These are phyloP conservation scores for Leishmania guyanensis DNA, from an alignment of 208 protist genomes.

Conservation along the genomic window DNA sequence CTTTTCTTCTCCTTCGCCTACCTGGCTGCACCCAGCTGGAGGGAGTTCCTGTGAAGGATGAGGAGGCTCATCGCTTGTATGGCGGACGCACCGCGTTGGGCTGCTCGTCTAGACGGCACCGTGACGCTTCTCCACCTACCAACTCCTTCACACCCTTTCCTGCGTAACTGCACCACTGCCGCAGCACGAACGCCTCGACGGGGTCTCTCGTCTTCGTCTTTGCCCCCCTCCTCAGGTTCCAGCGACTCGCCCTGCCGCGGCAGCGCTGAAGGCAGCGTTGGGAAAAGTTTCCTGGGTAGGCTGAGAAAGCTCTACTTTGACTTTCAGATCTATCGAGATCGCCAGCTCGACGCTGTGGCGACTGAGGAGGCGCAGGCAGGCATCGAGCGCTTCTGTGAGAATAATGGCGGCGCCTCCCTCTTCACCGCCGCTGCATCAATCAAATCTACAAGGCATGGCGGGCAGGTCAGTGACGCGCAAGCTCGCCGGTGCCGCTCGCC, in stretches of 20 bases:
- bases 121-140: not conserved
- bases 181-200: not conserved
- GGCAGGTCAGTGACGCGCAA: not conserved
- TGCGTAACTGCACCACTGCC: not conserved
- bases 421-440: not conserved
- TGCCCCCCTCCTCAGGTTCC: not conserved
- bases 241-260: not conserved
- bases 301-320: slow-evolving; percentile 42
- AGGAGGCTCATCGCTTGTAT: not conserved
- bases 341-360: slow-evolving; percentile 39
- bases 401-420: not conserved
- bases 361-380: slow-evolving; percentile 18
- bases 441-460: not conserved
- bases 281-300: slow-evolving; percentile 25
- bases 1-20: not conserved
- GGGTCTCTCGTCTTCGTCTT: not conserved
- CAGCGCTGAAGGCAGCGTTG: not conserved
- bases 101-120: not conserved
- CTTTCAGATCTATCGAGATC: slow-evolving; percentile 53
- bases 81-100: not conserved
- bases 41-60: not conserved
- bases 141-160: not conserved
- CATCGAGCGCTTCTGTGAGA: slow-evolving; percentile 1
- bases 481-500: not conserved
- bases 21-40: not conserved